Evolutionary conservation across 2,329 filamentous ascomycete genomes (phyloP), one percentile per base, ranked within the genome.

Genomic region (Colletotrichum siamense): DNA sequence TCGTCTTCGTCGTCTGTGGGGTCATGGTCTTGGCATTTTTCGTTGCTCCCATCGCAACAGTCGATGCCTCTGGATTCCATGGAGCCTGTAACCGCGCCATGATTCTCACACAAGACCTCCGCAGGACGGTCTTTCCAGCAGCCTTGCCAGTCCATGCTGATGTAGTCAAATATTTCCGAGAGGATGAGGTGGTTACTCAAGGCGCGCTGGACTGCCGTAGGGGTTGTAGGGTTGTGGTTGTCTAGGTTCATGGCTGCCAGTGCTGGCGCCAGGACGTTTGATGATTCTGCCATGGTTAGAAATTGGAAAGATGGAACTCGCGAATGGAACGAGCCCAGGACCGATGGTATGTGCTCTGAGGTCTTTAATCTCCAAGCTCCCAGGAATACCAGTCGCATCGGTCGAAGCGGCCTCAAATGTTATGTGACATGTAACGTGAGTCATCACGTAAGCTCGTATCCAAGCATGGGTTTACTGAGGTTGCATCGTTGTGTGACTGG

Each of bases 291-390:
- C 44, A 22, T 52, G 44, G 0, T 22, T 22, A 6, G 10, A 13
- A 4, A 22, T 22, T 49, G 10, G 18, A 10, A 22, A 8, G 10
- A 22, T 52, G 0, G n/a, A 52, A 52, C n/a, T 52, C n/a, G 10
- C 0, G n/a, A 52, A 52, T 13, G 44, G 1, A 52, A 0, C 0
- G n/a, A 22, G 1, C 3, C 44, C 44, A 22, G n/a, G 16, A 52
- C 2, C 6, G 10, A 22, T 22, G 44, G 18, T 22, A 10, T n/a
- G 4, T 52, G 4, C 6, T 8, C 3, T 22, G 5, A 9, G 18
- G n/a, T 22, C 10, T 52, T 52, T 0, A 52, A 52, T 1, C 0
- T 52, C n/a, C 44, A 52, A 52, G 44, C 44, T 22, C 10, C 10
- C 10, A 52, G 44, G 44, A 22, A 22, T 2, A 13, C 0, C 6